Conservation (phyloP, 2,329 filamentous ascomycete genomes). For the Calonectria pseudoturangicola region DNA sequence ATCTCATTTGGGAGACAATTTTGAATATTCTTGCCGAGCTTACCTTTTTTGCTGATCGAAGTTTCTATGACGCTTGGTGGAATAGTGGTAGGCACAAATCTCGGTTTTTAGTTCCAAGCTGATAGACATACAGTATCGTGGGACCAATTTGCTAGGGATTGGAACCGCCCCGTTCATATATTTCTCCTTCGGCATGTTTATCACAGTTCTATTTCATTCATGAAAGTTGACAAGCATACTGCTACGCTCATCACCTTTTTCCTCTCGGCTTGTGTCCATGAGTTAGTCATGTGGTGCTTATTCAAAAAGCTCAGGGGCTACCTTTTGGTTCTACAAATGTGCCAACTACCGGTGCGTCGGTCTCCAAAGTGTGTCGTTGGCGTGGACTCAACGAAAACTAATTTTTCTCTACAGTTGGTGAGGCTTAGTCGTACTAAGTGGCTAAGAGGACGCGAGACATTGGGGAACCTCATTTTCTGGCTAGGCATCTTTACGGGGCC, state of each 20-base stretch:
- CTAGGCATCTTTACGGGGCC: slow-evolving; percentile 85
- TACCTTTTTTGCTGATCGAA: slow-evolving; percentile 85
- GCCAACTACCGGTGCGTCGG: slow-evolving; percentile 77
- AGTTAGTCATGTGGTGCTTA: slow-evolving; percentile 87
- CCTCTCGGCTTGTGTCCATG: slow-evolving; percentile 81
- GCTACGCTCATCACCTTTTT: slow-evolving; percentile 87
- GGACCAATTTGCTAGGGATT: slow-evolving; percentile 87
- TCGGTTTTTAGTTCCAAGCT: background rate
- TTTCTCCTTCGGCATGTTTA: slow-evolving; percentile 88
- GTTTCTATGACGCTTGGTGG: slow-evolving; percentile 81
- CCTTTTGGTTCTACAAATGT: slow-evolving; percentile 82
- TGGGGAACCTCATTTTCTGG: slow-evolving; percentile 88
- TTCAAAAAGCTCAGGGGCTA: slow-evolving; percentile 87
- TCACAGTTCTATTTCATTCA: slow-evolving; percentile 83
- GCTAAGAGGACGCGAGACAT: slow-evolving; percentile 75
- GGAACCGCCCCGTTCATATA: slow-evolving; percentile 86
- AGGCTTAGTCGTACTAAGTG: slow-evolving; percentile 79
- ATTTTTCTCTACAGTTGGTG: slow-evolving; percentile 69
- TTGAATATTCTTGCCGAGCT: slow-evolving; percentile 86
- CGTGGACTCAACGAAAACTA: background rate
- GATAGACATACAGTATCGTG: slow-evolving; percentile 70
- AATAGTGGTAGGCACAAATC: slow-evolving; percentile 69
- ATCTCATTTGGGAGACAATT: slow-evolving; percentile 86
- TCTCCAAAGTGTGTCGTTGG: background rate
- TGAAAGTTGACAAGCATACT: slow-evolving; percentile 80